Conservation (phyloP, 257 asterid species). For the Agastache rugosa region DNA sequence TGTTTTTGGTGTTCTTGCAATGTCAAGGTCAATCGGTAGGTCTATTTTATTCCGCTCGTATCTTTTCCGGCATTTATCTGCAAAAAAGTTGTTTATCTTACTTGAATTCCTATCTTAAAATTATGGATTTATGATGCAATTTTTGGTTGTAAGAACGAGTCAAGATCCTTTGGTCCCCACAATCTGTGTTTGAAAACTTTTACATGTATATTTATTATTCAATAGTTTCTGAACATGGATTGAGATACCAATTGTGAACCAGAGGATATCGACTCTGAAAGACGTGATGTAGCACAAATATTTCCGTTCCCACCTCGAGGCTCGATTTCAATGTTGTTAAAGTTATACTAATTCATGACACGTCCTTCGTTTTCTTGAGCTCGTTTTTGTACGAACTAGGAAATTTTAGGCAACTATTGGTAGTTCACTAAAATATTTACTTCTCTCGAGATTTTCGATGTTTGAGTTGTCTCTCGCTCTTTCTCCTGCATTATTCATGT, state of each 20-base stretch:
- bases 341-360: neutral
- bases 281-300: neutral
- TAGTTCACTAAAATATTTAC: neutral
- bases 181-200: neutral
- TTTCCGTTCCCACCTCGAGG: neutral
- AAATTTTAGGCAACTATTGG: neutral
- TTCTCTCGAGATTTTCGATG: neutral
- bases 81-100: neutral
- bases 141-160: neutral
- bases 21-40: constrained; percentile 95
- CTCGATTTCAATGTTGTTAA: neutral
- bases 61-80: neutral
- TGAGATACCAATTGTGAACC: neutral
- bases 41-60: neutral
- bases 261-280: neutral
- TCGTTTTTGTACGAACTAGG: neutral
- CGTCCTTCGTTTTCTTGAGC: neutral
- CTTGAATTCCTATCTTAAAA: neutral
- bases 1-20: constrained; percentile 89
- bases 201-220: neutral
- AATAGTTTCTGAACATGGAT: neutral
- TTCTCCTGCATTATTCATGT: neutral
- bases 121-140: neutral
- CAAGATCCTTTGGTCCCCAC: neutral
- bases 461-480: neutral